phyloP scores from a whole-genome alignment of 805 yeast genomes.

The Nakazawaea ambrosiae region DNA sequence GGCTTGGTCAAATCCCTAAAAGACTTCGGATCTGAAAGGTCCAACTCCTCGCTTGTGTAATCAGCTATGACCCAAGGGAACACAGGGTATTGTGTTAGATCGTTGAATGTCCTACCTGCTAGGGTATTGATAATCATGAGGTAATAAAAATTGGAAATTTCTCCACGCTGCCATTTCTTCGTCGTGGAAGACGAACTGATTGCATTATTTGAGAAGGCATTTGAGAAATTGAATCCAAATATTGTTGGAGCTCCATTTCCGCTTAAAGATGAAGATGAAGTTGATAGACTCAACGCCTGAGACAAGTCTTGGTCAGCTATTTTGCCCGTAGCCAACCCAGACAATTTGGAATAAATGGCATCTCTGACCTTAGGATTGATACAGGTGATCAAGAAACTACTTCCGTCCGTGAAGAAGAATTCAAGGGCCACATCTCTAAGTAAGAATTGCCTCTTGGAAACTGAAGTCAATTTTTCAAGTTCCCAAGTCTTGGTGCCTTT shows the following conservation, averaged over 20 bases:
- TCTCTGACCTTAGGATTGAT: constrained; percentile 49
- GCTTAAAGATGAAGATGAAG: neutral
- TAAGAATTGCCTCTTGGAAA: constrained; percentile 69
- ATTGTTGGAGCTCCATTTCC: constrained; percentile 8
- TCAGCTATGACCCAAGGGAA: constrained; percentile 91
- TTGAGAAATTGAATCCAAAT: constrained; percentile 24
- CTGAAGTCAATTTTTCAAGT: constrained; percentile 48
- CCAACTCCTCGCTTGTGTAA: constrained; percentile 64
- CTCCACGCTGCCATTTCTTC: constrained; percentile 67
- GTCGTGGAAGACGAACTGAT: constrained; percentile 43
- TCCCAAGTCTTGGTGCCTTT: constrained; percentile 57
- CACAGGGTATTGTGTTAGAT: constrained; percentile 83
- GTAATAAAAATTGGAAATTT: constrained; percentile 77
- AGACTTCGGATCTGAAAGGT: constrained; percentile 50
- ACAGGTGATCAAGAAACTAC: constrained; percentile 63
- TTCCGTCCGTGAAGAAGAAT: constrained; percentile 66
- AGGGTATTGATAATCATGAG: constrained; percentile 72
- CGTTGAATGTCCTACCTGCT: constrained; percentile 87
- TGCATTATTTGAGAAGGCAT: constrained; percentile 30
- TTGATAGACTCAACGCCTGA: constrained; percentile 43
- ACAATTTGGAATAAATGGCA: constrained; percentile 40
- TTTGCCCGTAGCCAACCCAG: constrained; percentile 39
- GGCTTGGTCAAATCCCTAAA: constrained; percentile 79
- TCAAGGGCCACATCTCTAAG: constrained; percentile 79
- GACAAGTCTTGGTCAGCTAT: constrained; percentile 49